These are phyloP conservation scores for Cryptococcus sp. DNA, from an alignment of 1,284 basidiomycete species.

Conservation along the genomic window DNA sequence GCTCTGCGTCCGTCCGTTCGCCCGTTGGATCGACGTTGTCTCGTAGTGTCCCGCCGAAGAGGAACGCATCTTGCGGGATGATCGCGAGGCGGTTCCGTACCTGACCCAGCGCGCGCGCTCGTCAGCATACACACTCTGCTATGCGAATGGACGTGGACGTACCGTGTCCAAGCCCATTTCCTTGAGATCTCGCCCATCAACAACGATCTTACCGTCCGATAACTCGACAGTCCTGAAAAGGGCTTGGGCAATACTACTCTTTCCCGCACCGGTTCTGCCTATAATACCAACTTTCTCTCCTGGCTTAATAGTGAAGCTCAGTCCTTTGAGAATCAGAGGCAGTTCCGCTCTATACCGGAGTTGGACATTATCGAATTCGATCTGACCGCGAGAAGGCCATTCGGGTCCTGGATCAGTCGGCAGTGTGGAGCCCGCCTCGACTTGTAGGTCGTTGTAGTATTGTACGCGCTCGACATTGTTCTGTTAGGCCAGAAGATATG, in stretches of 20 bases:
- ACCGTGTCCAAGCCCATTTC: constrained; percentile 61
- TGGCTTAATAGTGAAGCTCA: constrained; percentile 35
- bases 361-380: constrained; percentile 46
- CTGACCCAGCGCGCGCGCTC: background rate
- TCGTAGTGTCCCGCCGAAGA: constrained; percentile 38
- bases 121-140: background rate
- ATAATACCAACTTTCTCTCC: constrained; percentile 64
- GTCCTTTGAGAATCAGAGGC: constrained; percentile 40
- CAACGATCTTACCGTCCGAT: constrained; percentile 61
- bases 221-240: constrained; percentile 71
- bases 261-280: constrained; percentile 67
- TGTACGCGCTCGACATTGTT: constrained; percentile 36
- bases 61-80: constrained; percentile 56
- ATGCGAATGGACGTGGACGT: constrained; percentile 7
- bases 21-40: constrained; percentile 58
- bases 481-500: background rate
- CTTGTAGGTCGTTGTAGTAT: constrained; percentile 26
- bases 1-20: constrained; percentile 59
- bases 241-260: constrained; percentile 60
- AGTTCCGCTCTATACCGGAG: constrained; percentile 45
- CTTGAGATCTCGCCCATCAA: constrained; percentile 63
- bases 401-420: constrained; percentile 16
- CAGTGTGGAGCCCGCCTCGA: constrained; percentile 21
- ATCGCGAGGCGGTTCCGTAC: constrained; percentile 65
- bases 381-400: constrained; percentile 41